Conservation (phyloP, 83 land plant genomes). For the Diphasiastrum complanatum region DNA sequence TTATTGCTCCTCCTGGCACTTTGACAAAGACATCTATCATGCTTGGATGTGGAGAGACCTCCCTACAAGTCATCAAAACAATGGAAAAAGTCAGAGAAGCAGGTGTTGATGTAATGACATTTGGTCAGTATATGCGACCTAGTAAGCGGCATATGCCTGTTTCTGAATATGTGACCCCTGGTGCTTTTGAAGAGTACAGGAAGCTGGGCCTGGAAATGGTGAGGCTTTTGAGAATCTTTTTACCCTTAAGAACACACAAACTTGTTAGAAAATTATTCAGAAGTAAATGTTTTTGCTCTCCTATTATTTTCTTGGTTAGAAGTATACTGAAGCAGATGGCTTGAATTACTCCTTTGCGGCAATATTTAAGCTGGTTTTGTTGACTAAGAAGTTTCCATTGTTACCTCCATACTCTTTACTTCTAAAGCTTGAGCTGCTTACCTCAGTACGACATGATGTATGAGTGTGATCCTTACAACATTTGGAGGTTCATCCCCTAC, state of each 20-base stretch:
- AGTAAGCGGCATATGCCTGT: conserved; percentile 97
- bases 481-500: too few relatives aligned
- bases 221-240: conserved; percentile 11
- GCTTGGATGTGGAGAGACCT: conserved; percentile 98
- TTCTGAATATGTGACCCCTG: conserved; percentile 86
- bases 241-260: not conserved
- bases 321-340: too few relatives aligned
- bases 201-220: conserved; percentile 83
- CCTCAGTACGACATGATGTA: too few relatives aligned
- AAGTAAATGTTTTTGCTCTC: not conserved
- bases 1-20: conserved; percentile 69
- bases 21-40: conserved; percentile 93
- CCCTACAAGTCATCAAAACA: conserved; percentile 69
- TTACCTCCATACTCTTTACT: too few relatives aligned
- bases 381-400: too few relatives aligned
- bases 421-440: too few relatives aligned
- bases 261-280: not conserved
- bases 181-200: conserved; percentile 82
- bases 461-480: too few relatives aligned
- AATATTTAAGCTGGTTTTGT: too few relatives aligned
- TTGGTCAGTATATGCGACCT: conserved; percentile 97
- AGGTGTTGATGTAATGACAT: conserved; percentile 96
- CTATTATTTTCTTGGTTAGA: conserved; percentile 5
- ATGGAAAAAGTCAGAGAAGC: conserved; percentile 90
- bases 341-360: too few relatives aligned